Percentiles rank a stretch among this genome's conserved stretches.
phyloP scores from a whole-genome alignment of 768 basidiomycete species.

The Xanthoconium purpureum region DNA sequence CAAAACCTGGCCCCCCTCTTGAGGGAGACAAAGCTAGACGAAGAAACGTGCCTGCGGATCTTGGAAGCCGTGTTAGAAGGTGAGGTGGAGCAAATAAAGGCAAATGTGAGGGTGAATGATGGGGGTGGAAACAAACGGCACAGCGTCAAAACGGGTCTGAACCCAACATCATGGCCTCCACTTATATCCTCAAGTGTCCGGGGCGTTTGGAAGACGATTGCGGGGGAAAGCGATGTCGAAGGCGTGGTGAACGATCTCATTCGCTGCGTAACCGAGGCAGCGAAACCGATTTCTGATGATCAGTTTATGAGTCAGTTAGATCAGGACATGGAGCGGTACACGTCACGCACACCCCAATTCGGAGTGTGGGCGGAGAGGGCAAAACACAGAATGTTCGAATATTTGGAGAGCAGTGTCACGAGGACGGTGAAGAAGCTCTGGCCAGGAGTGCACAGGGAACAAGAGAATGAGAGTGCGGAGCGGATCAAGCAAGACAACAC shows the following conservation, averaged over 20 bases:
- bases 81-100: conserved; percentile 2
- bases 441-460: not conserved
- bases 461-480: not conserved
- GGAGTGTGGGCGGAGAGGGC: not conserved
- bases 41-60: not conserved
- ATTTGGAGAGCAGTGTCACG: not conserved
- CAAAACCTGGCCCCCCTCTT: conserved; percentile 1
- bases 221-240: not conserved
- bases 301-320: conserved; percentile 13
- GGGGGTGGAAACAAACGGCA: not conserved
- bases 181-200: not conserved
- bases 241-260: conserved; percentile 1
- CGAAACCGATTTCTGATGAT: conserved; percentile 9
- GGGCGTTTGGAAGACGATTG: not conserved
- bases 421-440: not conserved
- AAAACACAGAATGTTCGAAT: not conserved
- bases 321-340: not conserved
- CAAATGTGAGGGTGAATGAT: not conserved
- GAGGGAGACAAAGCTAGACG: not conserved
- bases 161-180: not conserved
- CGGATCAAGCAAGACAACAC: not conserved
- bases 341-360: not conserved
- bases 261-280: not conserved
- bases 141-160: too few species aligned
- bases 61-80: conserved; percentile 5